These are phyloP conservation scores for Schwanniomyces vanrijiae DNA, from an alignment of 805 yeast genomes.

Conservation along the genomic window DNA sequence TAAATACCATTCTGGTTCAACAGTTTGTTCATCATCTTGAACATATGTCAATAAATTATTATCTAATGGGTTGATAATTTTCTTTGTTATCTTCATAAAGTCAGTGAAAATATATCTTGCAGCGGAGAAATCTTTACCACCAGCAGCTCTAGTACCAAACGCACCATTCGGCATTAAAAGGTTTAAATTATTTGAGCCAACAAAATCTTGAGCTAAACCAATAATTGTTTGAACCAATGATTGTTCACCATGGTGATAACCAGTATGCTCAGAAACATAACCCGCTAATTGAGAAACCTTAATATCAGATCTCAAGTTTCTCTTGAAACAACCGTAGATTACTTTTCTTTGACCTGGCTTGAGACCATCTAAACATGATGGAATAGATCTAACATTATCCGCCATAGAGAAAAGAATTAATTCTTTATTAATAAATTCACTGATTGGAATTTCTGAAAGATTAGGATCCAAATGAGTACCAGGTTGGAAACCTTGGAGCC, in stretches of 20 bases:
- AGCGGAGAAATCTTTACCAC: constrained; percentile 99
- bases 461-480: constrained; percentile 90
- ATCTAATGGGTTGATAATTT: constrained; percentile 76
- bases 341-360: constrained; percentile 98
- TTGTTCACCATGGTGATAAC: constrained; percentile 93
- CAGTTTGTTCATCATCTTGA: constrained; percentile 90
- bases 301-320: constrained; percentile 72
- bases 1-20: constrained; percentile 93
- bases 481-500: constrained; percentile 88
- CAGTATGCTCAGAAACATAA: constrained; percentile 83
- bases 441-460: constrained; percentile 75
- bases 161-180: constrained; percentile 88
- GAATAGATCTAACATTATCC: constrained; percentile 93
- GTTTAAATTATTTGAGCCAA: constrained; percentile 89
- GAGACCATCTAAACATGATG: constrained; percentile 90
- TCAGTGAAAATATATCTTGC: constrained; percentile 95
- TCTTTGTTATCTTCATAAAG: constrained; percentile 70
- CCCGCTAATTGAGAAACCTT: constrained; percentile 92
- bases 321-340: constrained; percentile 80
- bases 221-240: constrained; percentile 87
- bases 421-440: constrained; percentile 93
- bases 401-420: constrained; percentile 94
- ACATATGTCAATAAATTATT: constrained; percentile 74
- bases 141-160: constrained; percentile 93
- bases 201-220: constrained; percentile 91